Evolutionary conservation across 495 filamentous ascomycete genomes (phyloP).

Genomic region (Penicillium roqueforti): DNA sequence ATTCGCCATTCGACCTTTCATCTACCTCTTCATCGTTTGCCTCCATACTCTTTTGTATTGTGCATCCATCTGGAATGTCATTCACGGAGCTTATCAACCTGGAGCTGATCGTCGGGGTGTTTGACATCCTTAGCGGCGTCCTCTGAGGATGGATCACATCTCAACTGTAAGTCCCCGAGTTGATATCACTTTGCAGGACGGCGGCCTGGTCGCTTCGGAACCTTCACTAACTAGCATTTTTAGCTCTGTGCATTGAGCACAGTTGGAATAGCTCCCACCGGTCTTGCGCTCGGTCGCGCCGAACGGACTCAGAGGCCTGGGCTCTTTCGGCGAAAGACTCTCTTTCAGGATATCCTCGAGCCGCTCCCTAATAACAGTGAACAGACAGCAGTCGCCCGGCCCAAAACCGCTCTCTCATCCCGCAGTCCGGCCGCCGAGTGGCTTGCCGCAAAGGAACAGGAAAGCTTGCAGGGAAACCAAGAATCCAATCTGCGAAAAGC

Average conservation of each 20-base stretch:
- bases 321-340: slow-evolving; percentile 28
- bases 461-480: slow-evolving; percentile 10
- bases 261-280: slow-evolving; percentile 61
- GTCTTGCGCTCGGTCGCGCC: slow-evolving; percentile 59
- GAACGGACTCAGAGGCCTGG: slow-evolving; percentile 34
- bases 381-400: slow-evolving; percentile 24
- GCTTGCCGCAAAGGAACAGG: slow-evolving; percentile 9
- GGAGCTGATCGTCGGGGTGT: slow-evolving; percentile 40
- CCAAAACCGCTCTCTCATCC: slow-evolving; percentile 22
- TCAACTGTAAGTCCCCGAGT: slow-evolving; percentile 37
- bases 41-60: slow-evolving; percentile 15
- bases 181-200: too few species aligned
- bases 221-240: slow-evolving; percentile 7
- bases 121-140: slow-evolving; percentile 30
- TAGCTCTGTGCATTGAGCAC: slow-evolving; percentile 71
- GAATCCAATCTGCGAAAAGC: slow-evolving; percentile 23
- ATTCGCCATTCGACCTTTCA: neutral
- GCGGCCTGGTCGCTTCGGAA: neutral
- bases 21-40: slow-evolving; percentile 3
- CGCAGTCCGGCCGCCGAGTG: slow-evolving; percentile 15
- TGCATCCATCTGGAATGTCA: slow-evolving; percentile 41
- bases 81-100: slow-evolving; percentile 30
- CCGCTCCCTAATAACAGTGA: slow-evolving; percentile 12
- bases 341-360: slow-evolving; percentile 21
- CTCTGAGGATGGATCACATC: slow-evolving; percentile 47